These are phyloP conservation scores for Yamadazyma sp. DNA, from an alignment of 1,139 yeast genomes.

Conservation along the genomic window DNA sequence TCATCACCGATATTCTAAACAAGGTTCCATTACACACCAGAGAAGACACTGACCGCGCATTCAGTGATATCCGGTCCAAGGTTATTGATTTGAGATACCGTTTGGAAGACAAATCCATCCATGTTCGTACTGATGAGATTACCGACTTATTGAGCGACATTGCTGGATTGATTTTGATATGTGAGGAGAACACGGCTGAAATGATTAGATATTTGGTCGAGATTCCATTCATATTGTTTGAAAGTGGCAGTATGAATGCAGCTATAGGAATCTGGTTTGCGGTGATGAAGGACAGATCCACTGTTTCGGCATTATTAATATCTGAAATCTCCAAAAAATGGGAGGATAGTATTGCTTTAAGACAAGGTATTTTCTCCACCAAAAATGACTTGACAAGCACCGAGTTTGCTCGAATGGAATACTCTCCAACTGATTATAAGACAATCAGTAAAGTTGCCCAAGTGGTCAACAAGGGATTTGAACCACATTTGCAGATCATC, in stretches of 20 bases:
- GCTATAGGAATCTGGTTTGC: slow-evolving; percentile 82
- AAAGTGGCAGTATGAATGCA: slow-evolving; percentile 58
- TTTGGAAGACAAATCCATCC: slow-evolving; percentile 13
- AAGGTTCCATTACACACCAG: slow-evolving; percentile 33
- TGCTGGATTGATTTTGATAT: slow-evolving; percentile 49
- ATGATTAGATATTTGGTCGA: slow-evolving; percentile 59
- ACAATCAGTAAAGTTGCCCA: slow-evolving; percentile 55
- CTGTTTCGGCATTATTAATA: slow-evolving; percentile 58
- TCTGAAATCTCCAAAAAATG: slow-evolving; percentile 69
- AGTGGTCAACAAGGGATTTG: slow-evolving; percentile 41
- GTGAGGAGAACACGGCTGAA: slow-evolving; percentile 49
- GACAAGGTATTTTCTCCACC: slow-evolving; percentile 67
- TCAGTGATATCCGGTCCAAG: slow-evolving; percentile 20
- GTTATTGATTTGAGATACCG: slow-evolving; percentile 17
- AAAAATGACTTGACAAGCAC: slow-evolving; percentile 59
- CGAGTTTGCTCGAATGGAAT: slow-evolving; percentile 78
- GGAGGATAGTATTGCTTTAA: slow-evolving; percentile 62
- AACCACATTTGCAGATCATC: slow-evolving; percentile 72
- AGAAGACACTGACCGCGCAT: slow-evolving; percentile 31
- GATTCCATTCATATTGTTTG: slow-evolving; percentile 70
- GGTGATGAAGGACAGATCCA: slow-evolving; percentile 64
- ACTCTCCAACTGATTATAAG: slow-evolving; percentile 76
- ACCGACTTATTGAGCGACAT: slow-evolving; percentile 47
- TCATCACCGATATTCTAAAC: slow-evolving; percentile 40
- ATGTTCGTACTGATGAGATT: slow-evolving; percentile 29